phyloP scores from a whole-genome alignment of 192 early-diverging fungal species.

The Oehlia diaphana region DNA sequence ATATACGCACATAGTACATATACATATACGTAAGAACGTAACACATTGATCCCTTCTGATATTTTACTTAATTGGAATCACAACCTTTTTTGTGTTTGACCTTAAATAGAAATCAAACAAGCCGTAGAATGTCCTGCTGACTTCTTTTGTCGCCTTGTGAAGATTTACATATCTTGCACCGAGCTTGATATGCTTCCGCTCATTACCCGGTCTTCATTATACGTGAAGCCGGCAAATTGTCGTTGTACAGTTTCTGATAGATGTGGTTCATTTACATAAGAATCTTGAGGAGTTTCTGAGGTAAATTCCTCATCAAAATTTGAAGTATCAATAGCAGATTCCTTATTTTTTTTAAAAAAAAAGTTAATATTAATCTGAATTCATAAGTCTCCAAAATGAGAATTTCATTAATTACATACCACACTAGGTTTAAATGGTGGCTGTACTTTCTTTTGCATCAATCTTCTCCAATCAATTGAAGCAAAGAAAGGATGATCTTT shows the following conservation, averaged over 20 bases:
- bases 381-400: background rate
- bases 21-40: background rate
- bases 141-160: background rate
- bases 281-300: slow-evolving; percentile 88
- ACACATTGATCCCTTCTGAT: background rate
- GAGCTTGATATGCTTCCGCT: slow-evolving; percentile 45
- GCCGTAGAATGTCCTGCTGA: background rate
- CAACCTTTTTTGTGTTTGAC: background rate
- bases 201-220: slow-evolving; percentile 72
- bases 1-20: background rate
- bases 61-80: background rate
- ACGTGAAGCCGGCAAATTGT: slow-evolving; percentile 96
- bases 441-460: slow-evolving; percentile 88
- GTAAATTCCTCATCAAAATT: slow-evolving; percentile 99
- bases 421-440: slow-evolving; percentile 95
- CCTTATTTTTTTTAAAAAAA: slow-evolving; percentile 17
- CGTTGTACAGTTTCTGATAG: slow-evolving; percentile 88
- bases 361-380: too few relatives aligned
- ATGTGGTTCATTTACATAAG: slow-evolving; percentile 76
- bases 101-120: background rate
- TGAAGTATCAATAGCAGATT: slow-evolving; percentile 87
- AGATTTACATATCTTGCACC: background rate
- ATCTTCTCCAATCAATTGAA: slow-evolving; percentile 83
- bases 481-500: slow-evolving; percentile 95
- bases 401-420: slow-evolving; percentile 33